Conservation (phyloP, 1,284 basidiomycete genomes). For the Calocybe gambosa region DNA sequence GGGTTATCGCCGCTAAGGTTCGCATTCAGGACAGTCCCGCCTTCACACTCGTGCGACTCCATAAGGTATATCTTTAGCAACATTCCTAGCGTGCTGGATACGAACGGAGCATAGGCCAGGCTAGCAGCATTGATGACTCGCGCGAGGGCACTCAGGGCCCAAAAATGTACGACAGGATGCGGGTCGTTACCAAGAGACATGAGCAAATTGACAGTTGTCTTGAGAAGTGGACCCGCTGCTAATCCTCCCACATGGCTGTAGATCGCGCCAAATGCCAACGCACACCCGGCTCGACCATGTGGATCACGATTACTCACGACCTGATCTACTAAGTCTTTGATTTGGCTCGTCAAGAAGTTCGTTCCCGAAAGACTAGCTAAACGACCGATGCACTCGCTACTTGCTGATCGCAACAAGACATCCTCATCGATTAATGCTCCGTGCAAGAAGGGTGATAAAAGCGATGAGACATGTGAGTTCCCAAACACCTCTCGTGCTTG, state of each 20-base stretch:
- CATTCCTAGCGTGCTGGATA: constrained; percentile 86
- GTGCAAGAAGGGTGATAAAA: constrained; percentile 76
- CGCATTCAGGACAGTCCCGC: constrained; percentile 77
- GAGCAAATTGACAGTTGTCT: constrained; percentile 93
- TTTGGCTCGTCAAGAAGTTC: constrained; percentile 80
- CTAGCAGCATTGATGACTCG: constrained; percentile 90
- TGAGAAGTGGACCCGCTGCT: constrained; percentile 89
- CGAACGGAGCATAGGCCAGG: constrained; percentile 86
- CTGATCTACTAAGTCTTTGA: constrained; percentile 90
- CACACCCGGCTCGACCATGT: constrained; percentile 89
- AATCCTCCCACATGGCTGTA: constrained; percentile 92
- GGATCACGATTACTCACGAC: constrained; percentile 97
- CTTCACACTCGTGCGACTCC: constrained; percentile 92
- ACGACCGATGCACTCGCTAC: constrained; percentile 90
- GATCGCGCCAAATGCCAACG: constrained; percentile 90
- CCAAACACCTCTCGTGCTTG: constrained; percentile 69
- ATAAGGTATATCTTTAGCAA: constrained; percentile 86
- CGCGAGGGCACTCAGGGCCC: constrained; percentile 82
- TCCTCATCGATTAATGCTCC: constrained; percentile 83
- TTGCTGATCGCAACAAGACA: constrained; percentile 66
- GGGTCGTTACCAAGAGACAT: constrained; percentile 96
- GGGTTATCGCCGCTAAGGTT: constrained; percentile 90
- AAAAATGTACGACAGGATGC: constrained; percentile 95
- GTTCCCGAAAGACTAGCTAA: constrained; percentile 83
- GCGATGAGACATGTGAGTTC: constrained; percentile 58